These are phyloP conservation scores for Fraxinus angustifolia DNA, from an alignment of 305 asterid species.

Conservation along the genomic window DNA sequence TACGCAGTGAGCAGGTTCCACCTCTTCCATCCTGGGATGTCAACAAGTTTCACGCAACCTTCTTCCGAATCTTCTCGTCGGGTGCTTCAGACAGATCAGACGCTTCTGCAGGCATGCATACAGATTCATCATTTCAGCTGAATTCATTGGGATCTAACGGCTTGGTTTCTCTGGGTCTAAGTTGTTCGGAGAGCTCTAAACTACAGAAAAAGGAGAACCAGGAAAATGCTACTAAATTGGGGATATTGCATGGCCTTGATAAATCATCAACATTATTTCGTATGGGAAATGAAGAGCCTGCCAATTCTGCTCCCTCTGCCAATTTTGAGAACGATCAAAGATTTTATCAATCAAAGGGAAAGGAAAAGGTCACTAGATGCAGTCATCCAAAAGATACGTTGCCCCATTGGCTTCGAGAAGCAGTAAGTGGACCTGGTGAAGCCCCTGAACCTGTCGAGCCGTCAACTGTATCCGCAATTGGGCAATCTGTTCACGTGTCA, in stretches of 20 bases:
- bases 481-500: slow-evolving; percentile 71
- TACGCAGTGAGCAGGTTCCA: slow-evolving; percentile 6
- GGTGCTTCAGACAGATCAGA: slow-evolving; percentile 41
- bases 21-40: slow-evolving; percentile 44
- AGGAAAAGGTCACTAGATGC: slow-evolving; percentile 41
- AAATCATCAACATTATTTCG: slow-evolving; percentile 7
- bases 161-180: slow-evolving; percentile 46
- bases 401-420: slow-evolving; percentile 96
- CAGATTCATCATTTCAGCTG: slow-evolving; percentile 50
- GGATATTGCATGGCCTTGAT: slow-evolving; percentile 41
- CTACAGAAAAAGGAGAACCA: slow-evolving; percentile 52
- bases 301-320: slow-evolving; percentile 2
- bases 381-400: slow-evolving; percentile 41
- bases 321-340: slow-evolving; percentile 28
- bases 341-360: slow-evolving; percentile 47
- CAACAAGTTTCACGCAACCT: slow-evolving; percentile 44
- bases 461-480: slow-evolving; percentile 68
- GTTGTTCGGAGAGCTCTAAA: slow-evolving; percentile 15
- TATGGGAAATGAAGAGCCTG: slow-evolving; percentile 35
- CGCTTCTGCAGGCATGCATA: slow-evolving; percentile 39
- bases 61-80: slow-evolving; percentile 45
- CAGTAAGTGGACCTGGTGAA: slow-evolving; percentile 52
- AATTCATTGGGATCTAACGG: slow-evolving; percentile 57
- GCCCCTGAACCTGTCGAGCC: slow-evolving; percentile 49
- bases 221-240: slow-evolving; percentile 35